These are phyloP conservation scores for Graphilbum fragrans DNA, from an alignment of 2,329 filamentous ascomycete genomes.

Conservation along the genomic window DNA sequence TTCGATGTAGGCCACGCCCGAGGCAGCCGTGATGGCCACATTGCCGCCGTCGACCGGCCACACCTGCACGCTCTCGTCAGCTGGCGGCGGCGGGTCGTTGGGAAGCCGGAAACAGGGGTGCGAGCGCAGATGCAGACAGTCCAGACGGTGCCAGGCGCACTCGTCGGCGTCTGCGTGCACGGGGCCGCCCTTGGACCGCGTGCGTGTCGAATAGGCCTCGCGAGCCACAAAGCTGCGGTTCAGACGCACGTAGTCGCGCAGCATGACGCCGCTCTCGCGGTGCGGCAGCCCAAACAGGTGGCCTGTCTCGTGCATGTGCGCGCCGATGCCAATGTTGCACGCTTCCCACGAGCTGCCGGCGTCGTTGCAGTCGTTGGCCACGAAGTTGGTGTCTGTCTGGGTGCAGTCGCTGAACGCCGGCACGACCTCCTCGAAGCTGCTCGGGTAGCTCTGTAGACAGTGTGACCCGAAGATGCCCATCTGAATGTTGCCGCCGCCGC, in stretches of 20 bases:
- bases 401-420: constrained; percentile 86
- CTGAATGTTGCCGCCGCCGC: constrained; percentile 58
- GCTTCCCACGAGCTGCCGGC: constrained; percentile 89
- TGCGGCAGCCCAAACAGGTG: constrained; percentile 85
- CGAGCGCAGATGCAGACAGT: constrained; percentile 75
- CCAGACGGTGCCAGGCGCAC: constrained; percentile 83
- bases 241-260: constrained; percentile 72
- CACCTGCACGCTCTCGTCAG: constrained; percentile 70
- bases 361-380: constrained; percentile 79
- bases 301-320: constrained; percentile 82
- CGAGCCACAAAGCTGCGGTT: constrained; percentile 73
- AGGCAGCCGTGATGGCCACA: constrained; percentile 63
- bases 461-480: constrained; percentile 90
- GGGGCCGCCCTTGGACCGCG: constrained; percentile 67
- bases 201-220: constrained; percentile 79
- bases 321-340: constrained; percentile 88
- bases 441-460: constrained; percentile 80
- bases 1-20: constrained; percentile 78
- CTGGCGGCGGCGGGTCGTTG: constrained; percentile 50
- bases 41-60: constrained; percentile 73
- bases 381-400: constrained; percentile 64
- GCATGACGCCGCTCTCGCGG: constrained; percentile 85
- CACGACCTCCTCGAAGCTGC: constrained; percentile 78
- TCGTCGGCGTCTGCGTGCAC: constrained; percentile 63
- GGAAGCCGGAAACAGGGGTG: constrained; percentile 85